A percentile compares a stretch with the other conserved stretches of the same genome.
Conservation (phyloP, 2,329 filamentous ascomycete species). For the Lachnellula cervina region DNA sequence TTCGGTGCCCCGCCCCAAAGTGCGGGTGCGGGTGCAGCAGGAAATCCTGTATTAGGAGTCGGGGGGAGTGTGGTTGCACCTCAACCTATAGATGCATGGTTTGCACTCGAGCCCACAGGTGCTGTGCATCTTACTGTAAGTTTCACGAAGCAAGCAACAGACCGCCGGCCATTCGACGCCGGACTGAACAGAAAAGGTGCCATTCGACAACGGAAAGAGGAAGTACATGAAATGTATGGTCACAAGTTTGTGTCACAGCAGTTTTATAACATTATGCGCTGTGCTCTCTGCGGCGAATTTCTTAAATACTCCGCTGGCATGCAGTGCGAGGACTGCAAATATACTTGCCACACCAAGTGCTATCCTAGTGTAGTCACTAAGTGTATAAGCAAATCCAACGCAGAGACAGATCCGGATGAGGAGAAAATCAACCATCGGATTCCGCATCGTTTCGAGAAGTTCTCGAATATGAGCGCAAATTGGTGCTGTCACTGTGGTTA, state of each 20-base stretch:
- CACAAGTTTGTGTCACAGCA: constrained; percentile 99
- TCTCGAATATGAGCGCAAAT: constrained; percentile 95
- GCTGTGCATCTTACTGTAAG: constrained; percentile 87
- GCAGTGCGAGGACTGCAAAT: constrained; percentile 99
- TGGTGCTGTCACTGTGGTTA: constrained; percentile 99
- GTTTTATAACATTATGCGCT: constrained; percentile 99
- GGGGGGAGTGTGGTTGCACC: constrained; percentile 31
- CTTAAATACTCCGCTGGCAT: constrained; percentile 98
- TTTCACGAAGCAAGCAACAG: constrained; percentile 86
- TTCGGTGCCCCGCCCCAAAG: constrained; percentile 41
- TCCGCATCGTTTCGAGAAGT: constrained; percentile 93
- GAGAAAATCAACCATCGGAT: constrained; percentile 99
- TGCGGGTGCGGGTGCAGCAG: constrained; percentile 31
- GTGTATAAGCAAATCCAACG: constrained; percentile 99
- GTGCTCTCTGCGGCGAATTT: constrained; percentile 94
- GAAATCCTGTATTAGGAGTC: constrained; percentile 24
- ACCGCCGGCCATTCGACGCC: constrained; percentile 75
- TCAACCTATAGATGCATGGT: constrained; percentile 84
- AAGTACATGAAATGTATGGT: constrained; percentile 96
- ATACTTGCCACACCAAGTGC: constrained; percentile 97
- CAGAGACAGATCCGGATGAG: constrained; percentile 95
- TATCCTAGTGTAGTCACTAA: constrained; percentile 97
- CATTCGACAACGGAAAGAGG: constrained; percentile 95
- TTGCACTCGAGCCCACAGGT: constrained; percentile 90
- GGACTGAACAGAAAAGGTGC: constrained; percentile 93